These are phyloP conservation scores for Vaccinium corymbosum DNA, from an alignment of 148 eudicot genomes.

Conservation along the genomic window DNA sequence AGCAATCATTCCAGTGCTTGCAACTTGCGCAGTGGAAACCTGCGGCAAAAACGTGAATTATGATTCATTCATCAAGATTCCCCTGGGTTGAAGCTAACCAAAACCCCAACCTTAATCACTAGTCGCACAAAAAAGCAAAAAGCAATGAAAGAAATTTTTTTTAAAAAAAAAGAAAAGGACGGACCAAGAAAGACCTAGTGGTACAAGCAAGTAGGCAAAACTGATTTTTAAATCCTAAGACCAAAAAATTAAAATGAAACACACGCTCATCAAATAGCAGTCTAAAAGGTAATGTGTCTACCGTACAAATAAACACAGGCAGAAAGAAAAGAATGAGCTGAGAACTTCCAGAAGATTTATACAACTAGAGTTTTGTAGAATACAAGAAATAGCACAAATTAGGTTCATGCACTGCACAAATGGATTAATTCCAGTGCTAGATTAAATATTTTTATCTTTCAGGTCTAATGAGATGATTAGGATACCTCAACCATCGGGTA, in stretches of 20 bases:
- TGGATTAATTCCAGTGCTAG: neutral
- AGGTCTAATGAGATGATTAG: neutral
- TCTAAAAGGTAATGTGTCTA: neutral
- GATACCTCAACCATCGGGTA: neutral
- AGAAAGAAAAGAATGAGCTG: neutral
- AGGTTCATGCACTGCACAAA: neutral
- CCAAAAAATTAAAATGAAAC: neutral
- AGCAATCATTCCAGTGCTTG: conserved; percentile 86
- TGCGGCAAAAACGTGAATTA: conserved; percentile 29
- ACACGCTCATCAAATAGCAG: neutral
- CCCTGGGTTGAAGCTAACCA: neutral
- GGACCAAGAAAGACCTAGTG: neutral
- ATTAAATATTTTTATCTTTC: neutral
- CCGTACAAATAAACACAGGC: neutral
- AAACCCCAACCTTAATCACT: neutral
- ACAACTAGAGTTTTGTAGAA: neutral
- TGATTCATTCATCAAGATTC: neutral
- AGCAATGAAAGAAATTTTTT: neutral
- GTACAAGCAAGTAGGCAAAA: neutral
- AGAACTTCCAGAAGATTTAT: neutral
- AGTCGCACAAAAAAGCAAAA: neutral
- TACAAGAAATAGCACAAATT: neutral
- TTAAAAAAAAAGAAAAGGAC: neutral
- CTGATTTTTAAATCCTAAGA: neutral
- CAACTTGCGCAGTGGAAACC: conserved; percentile 90